phyloP scores from a whole-genome alignment of 768 basidiomycete species.

The Lentinula aciculospora region DNA sequence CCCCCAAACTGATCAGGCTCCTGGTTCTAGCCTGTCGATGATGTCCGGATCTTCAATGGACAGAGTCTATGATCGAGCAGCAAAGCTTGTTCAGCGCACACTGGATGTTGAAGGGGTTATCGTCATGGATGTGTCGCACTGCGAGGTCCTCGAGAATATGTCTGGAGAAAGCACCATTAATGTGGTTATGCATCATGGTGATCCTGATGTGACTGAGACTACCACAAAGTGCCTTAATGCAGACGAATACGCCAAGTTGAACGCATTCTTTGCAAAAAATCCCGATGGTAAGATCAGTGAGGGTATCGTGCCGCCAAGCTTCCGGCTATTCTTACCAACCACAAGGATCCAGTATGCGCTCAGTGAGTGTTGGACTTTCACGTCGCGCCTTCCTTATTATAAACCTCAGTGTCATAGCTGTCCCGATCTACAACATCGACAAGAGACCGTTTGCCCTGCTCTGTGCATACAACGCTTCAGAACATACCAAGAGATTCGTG shows the following conservation, averaged over 20 bases:
- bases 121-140: conserved; percentile 89
- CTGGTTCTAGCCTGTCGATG: conserved; percentile 18
- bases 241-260: conserved; percentile 71
- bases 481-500: conserved; percentile 78
- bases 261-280: conserved; percentile 70
- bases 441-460: conserved; percentile 87
- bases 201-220: conserved; percentile 42
- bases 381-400: background rate
- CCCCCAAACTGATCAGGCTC: background rate
- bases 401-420: conserved; percentile 40
- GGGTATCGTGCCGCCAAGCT: conserved; percentile 76
- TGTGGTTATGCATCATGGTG: conserved; percentile 67
- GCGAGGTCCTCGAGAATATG: conserved; percentile 78
- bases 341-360: conserved; percentile 81
- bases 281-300: conserved; percentile 89
- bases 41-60: conserved; percentile 60
- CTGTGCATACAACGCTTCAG: conserved; percentile 85
- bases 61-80: conserved; percentile 85
- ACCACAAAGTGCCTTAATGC: conserved; percentile 51
- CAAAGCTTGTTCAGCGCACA: conserved; percentile 82
- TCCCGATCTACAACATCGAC: conserved; percentile 91
- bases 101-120: conserved; percentile 90
- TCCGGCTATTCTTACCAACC: conserved; percentile 75
- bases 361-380: conserved; percentile 40
- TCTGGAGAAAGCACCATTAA: conserved; percentile 55